Base-by-base conservation (phyloP, 2,329 filamentous ascomycete genomes). In the Pseudopyrenochaeta lycopersici region DNA sequence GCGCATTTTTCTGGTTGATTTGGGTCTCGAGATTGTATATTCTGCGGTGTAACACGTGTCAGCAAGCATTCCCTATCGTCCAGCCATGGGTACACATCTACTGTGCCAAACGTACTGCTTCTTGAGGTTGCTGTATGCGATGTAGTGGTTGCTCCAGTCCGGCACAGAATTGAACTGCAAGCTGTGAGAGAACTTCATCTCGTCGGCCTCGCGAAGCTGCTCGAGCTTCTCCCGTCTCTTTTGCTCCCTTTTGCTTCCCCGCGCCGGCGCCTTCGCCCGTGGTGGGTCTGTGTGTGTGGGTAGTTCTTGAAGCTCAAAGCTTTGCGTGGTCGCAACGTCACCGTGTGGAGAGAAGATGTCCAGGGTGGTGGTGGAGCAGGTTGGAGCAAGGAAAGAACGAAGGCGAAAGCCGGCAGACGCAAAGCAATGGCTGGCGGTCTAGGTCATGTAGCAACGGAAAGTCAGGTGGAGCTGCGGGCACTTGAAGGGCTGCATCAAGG, bases 111-210 rank as follows among this genome's bases (percentile, higher is more conserved):
- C 90, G 71, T 77, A 96, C 92, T 97, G 85, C 82, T 99, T 99
- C 84, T 99, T 99, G 67, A 99, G 85, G 72, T 97, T 98, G 80
- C 93, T 97, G 79, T 99, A 99, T 56, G 93, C 91, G 73, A 99
- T 96, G 78, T 99, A 99, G 78, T 98, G 88, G 70, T 89, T 93
- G 81, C 92, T 97, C 95, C 95, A 99, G 79, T 99, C 95, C n/a
- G 95, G 95, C 67, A 99, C 95, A 60, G 95, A 93, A 81, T 99
- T 99, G 81, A 99, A 99, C 82, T 99, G 95, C 68, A 99, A 89
- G 79, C 94, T 98, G 77, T 99, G 95, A 15, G 94, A 98, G 84
- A 99, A 99, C 88, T 98, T 98, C 95, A 99, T 99, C 73, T 92
- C 91, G 87, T 90, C 88, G 63, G 83, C 85, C 66, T 88, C 82